Evolutionary conservation across 2,329 filamentous ascomycete genomes (phyloP).

Genomic region (Cladosporium velox): DNA sequence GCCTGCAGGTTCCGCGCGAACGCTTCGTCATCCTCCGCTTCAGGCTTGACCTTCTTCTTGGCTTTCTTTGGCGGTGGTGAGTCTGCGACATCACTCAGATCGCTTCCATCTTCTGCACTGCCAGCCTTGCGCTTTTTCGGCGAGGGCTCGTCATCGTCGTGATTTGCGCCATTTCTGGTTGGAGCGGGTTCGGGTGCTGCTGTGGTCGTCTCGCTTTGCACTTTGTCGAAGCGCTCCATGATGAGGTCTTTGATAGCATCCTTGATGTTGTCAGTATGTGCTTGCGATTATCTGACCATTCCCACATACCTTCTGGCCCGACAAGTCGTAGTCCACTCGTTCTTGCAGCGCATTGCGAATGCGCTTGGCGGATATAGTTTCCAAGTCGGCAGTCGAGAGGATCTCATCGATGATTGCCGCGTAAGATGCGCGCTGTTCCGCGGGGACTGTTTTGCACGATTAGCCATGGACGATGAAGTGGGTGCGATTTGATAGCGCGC

Average conservation of each 20-base stretch:
- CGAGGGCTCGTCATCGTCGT: slow-evolving; percentile 35
- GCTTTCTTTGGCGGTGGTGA: slow-evolving; percentile 51
- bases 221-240: slow-evolving; percentile 53
- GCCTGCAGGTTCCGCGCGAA: slow-evolving; percentile 87
- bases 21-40: slow-evolving; percentile 76
- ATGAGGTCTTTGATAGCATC: slow-evolving; percentile 50
- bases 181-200: slow-evolving; percentile 41
- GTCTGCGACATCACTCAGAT: slow-evolving; percentile 44
- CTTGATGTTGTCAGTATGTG: slow-evolving; percentile 34
- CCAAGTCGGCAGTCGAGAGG: slow-evolving; percentile 60
- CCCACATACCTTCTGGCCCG: slow-evolving; percentile 60
- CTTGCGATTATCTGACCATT: neutral
- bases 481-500: neutral
- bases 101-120: slow-evolving; percentile 36
- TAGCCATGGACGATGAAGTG: neutral
- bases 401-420: slow-evolving; percentile 64
- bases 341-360: slow-evolving; percentile 66
- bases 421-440: slow-evolving; percentile 41
- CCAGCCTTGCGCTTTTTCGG: slow-evolving; percentile 46
- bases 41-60: slow-evolving; percentile 65
- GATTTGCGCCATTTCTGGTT: slow-evolving; percentile 36
- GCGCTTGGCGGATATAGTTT: slow-evolving; percentile 65
- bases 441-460: slow-evolving; percentile 28
- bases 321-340: slow-evolving; percentile 61
- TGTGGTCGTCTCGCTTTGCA: slow-evolving; percentile 36